These are phyloP conservation scores for Parietaria judaica DNA, from an alignment of 306 rosid genomes.

Conservation along the genomic window DNA sequence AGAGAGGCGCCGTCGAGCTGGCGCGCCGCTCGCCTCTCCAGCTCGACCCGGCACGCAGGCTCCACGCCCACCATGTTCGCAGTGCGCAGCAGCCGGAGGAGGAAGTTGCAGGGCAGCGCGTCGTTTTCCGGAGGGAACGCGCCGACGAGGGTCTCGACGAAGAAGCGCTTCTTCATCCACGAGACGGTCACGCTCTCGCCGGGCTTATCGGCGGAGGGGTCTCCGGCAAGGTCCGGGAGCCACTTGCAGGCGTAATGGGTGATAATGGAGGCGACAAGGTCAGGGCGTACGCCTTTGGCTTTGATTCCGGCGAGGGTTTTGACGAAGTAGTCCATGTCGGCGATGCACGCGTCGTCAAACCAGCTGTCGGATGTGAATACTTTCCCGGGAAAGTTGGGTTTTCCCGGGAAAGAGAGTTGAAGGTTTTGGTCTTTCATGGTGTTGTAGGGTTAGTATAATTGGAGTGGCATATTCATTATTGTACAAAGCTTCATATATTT, in stretches of 20 bases:
- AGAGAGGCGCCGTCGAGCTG: constrained; percentile 77
- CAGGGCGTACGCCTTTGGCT: constrained; percentile 71
- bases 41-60: constrained; percentile 38
- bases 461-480: no score
- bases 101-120: constrained; percentile 80
- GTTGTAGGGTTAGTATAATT: neutral
- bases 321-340: constrained; percentile 93
- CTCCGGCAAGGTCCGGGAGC: constrained; percentile 63
- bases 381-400: constrained; percentile 30
- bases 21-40: constrained; percentile 70
- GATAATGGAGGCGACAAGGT: constrained; percentile 71
- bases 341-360: constrained; percentile 77
- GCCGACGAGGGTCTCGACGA: constrained; percentile 75
- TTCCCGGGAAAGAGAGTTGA: constrained; percentile 28
- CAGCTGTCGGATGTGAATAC: constrained; percentile 42
- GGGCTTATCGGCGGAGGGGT: constrained; percentile 4
- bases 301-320: constrained; percentile 75
- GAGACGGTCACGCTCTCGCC: constrained; percentile 50
- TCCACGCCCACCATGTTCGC: constrained; percentile 85
- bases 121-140: constrained; percentile 83
- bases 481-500: no score
- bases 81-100: constrained; percentile 66
- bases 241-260: constrained; percentile 89
- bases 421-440: constrained; percentile 19
- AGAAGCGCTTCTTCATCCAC: constrained; percentile 84